Conservation (phyloP, 805 yeast species). For the Torulaspora quercuum region DNA sequence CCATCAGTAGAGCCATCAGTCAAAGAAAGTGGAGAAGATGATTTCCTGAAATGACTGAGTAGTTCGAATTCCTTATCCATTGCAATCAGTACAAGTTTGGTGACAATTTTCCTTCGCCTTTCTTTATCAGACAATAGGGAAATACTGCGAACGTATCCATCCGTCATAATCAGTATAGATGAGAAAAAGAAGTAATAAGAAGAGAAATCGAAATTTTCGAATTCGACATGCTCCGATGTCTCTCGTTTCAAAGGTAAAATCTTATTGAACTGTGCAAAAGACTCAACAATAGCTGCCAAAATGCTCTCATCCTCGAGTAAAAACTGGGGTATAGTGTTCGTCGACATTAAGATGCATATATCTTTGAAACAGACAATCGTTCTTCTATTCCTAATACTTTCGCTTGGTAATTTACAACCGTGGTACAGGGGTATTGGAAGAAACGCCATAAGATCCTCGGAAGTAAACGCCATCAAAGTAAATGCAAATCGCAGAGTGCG, state of each 20-base stretch:
- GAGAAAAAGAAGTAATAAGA: constrained; percentile 34
- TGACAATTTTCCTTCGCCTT: constrained; percentile 18
- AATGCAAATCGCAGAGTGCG: constrained; percentile 30
- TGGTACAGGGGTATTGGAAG: constrained; percentile 27
- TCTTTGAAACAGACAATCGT: constrained; percentile 39
- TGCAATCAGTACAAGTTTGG: constrained; percentile 19
- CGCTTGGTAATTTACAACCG: constrained; percentile 29
- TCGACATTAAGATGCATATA: constrained; percentile 68
- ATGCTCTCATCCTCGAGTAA: constrained; percentile 26
- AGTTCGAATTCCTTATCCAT: constrained; percentile 24
- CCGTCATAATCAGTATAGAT: constrained; percentile 32
- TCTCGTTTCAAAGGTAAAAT: constrained; percentile 73
- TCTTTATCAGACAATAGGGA: constrained; percentile 25
- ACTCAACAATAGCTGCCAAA: constrained; percentile 23
- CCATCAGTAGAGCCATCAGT: background rate
- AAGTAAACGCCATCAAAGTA: constrained; percentile 30
- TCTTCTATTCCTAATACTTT: constrained; percentile 31
- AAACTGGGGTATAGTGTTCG: constrained; percentile 55
- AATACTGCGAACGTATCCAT: constrained; percentile 32
- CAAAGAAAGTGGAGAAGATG: constrained; percentile 1
- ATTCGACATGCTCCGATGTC: constrained; percentile 78
- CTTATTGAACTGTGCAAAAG: constrained; percentile 29
- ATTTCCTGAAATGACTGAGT: constrained; percentile 18
- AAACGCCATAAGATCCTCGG: constrained; percentile 26
- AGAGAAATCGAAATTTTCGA: constrained; percentile 77